Evolutionary conservation across 768 basidiomycete species (phyloP).

Genomic region (Cystofilobasidium ferigula): DNA sequence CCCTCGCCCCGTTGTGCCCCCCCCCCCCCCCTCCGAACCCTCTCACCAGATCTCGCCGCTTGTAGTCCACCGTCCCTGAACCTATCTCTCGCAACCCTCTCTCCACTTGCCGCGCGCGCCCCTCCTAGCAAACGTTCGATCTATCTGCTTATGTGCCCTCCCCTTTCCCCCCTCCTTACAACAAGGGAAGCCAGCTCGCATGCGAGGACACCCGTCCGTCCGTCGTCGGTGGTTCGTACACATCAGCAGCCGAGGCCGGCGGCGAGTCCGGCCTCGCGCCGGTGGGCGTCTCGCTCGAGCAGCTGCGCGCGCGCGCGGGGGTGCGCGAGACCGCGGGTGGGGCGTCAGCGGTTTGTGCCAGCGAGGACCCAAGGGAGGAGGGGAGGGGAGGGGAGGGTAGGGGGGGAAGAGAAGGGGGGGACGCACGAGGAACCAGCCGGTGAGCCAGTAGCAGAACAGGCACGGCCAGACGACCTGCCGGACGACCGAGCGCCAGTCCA

Average conservation of each 20-base stretch:
- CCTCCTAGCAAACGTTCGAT: no score
- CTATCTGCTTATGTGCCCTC: no score
- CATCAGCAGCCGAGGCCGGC: slow-evolving; percentile 15
- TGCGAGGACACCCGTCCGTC: no score
- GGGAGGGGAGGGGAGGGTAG: background rate
- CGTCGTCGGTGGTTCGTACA: background rate
- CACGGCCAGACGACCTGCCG: slow-evolving; percentile 62
- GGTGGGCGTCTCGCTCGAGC: slow-evolving; percentile 14
- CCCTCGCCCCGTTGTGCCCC: background rate
- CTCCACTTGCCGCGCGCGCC: no score
- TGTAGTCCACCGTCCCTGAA: background rate
- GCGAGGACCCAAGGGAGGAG: background rate
- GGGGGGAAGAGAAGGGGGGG: background rate
- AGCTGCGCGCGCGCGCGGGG: slow-evolving; percentile 12
- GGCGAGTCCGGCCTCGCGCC: slow-evolving; percentile 1
- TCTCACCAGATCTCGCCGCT: background rate
- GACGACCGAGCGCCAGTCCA: slow-evolving; percentile 70
- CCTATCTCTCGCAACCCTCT: no score
- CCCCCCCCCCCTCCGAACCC: background rate
- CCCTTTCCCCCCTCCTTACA: no score
- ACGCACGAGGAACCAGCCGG: slow-evolving; percentile 55
- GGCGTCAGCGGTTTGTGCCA: background rate
- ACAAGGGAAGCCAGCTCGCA: no score
- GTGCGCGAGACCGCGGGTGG: background rate
- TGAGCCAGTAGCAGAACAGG: slow-evolving; percentile 61